These are phyloP conservation scores for Suillus decipiens DNA, from an alignment of 768 basidiomycete genomes.

Conservation along the genomic window DNA sequence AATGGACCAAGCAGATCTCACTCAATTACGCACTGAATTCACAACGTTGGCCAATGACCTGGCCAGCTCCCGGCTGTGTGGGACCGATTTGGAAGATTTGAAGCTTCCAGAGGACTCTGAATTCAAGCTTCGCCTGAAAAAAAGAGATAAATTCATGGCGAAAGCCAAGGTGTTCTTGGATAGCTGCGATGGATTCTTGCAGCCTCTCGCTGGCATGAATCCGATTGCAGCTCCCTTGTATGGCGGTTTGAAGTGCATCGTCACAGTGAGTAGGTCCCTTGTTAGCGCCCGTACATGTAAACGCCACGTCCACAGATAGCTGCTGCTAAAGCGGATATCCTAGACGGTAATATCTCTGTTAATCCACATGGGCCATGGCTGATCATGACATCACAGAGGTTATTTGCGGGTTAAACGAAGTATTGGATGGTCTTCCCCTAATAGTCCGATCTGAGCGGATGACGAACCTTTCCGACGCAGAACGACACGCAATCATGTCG, in stretches of 20 bases:
- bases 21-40: neutral
- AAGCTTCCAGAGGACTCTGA: neutral
- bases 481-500: neutral
- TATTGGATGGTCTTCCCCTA: neutral
- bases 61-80: neutral
- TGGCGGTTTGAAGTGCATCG: neutral
- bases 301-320: neutral
- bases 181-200: neutral
- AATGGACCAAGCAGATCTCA: neutral
- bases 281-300: neutral
- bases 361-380: neutral
- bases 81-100: neutral
- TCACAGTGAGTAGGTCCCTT: neutral
- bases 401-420: neutral
- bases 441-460: neutral
- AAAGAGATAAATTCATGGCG: neutral
- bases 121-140: neutral
- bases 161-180: neutral
- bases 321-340: neutral
- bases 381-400: neutral
- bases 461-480: neutral
- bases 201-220: neutral
- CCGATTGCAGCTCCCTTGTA: neutral
- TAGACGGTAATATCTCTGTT: neutral
- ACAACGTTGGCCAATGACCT: neutral